Evolutionary conservation across 179 eudicot genomes (phyloP), one percentile per base, ranked within the genome.

Genomic region (Vitellaria paradoxa): DNA sequence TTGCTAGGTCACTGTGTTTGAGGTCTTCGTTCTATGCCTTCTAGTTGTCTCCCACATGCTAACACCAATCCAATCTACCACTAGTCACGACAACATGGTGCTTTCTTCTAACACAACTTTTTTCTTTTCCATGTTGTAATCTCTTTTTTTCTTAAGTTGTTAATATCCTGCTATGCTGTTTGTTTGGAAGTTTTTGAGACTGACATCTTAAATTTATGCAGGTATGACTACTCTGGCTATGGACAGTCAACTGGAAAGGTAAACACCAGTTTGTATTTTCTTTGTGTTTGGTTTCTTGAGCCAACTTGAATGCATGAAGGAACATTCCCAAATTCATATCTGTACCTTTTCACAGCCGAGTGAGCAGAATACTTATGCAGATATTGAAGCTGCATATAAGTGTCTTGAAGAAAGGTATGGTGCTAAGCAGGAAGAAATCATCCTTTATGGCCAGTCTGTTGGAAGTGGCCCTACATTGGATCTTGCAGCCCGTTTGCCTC

Each of bases 381-480:
- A 95, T 79, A 89, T 95, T 63, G 97, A 95, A 84, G 99, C 99
- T 57, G 97, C 97, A 73, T 95, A 95, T 46, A 95, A 95, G 89
- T 95, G 93, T 81, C 91, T 95, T 15, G 92, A 89, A 85, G 97
- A 93, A 75, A 95, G 26, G 67, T 95, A 90, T 56, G 93, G 95
- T 60, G 92, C 89, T 67, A 95, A 91, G 86, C 97, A 93, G 85
- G 97, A 95, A 87, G 91, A 95, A 17, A 79, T 95, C 64, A 90
- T 95, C 74, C 93, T 95, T 52, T 95, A 95, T 69, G 99, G 99
- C 70, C 99, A 95, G 80, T 95, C 99, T 71, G 99, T 95, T 74
- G 99, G 99, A 77, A 95, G 99, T 78, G 99, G 99, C 55, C 99
- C 99, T 30, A 93, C 99, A 53, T 88, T 89, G 84, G 93, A 95